Evolutionary conservation across 2,329 filamentous ascomycete genomes (phyloP).

Genomic region (Neurospora sp.): DNA sequence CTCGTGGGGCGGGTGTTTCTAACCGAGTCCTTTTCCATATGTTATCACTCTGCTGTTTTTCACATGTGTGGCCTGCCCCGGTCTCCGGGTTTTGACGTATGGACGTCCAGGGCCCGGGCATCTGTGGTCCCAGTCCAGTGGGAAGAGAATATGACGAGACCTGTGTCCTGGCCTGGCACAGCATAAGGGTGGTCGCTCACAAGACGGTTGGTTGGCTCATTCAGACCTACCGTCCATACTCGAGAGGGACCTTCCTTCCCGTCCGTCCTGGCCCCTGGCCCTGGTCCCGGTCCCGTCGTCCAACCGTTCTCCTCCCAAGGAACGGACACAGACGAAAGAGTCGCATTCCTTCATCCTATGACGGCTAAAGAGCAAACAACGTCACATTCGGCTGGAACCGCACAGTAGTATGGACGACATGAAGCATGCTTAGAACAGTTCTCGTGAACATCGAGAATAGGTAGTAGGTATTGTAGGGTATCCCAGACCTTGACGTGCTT

Average conservation of each 20-base stretch:
- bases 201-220: too few relatives aligned
- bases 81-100: not conserved
- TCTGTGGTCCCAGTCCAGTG: not conserved
- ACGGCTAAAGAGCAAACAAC: too few relatives aligned
- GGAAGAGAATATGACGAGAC: not conserved
- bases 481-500: too few relatives aligned
- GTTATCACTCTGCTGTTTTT: not conserved
- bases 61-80: not conserved
- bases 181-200: too few relatives aligned
- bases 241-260: too few relatives aligned
- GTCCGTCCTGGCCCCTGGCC: not conserved
- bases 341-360: not conserved
- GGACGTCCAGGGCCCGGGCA: not conserved
- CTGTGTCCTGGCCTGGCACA: too few relatives aligned
- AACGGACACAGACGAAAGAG: not conserved
- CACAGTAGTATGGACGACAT: too few relatives aligned
- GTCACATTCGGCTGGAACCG: too few relatives aligned
- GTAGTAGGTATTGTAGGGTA: too few relatives aligned
- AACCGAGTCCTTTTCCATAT: not conserved
- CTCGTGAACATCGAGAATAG: too few relatives aligned
- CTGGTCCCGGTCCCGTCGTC: not conserved
- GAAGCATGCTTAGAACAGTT: too few relatives aligned
- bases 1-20: not conserved
- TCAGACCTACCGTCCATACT: too few relatives aligned
- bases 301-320: not conserved